Evolutionary conservation across 116 monocot species (phyloP).

Genomic region (Posidonia oceanica): DNA sequence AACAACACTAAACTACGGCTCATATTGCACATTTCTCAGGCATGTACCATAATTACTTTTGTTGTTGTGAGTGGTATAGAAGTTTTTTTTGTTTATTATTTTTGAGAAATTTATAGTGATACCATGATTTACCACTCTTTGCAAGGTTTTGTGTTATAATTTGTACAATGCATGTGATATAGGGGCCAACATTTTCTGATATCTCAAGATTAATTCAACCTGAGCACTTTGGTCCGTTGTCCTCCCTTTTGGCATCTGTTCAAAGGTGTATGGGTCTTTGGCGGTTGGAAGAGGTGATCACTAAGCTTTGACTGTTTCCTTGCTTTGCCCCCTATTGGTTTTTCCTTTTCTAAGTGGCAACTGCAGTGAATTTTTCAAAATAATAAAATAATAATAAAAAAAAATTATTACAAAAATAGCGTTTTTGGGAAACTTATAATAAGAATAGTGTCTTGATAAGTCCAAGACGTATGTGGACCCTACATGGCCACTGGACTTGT

Average conservation of each 20-base stretch:
- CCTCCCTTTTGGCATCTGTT: constrained; percentile 56
- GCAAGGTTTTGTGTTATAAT: background rate
- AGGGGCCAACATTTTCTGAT: constrained; percentile 65
- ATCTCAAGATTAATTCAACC: constrained; percentile 41
- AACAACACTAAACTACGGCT: constrained; percentile 41
- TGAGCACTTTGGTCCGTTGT: constrained; percentile 41
- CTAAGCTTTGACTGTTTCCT: background rate
- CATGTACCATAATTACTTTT: background rate
- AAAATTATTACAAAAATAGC: no score
- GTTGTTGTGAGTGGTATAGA: no score
- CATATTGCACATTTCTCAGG: constrained; percentile 6
- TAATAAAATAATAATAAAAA: no score
- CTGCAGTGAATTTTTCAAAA: no score
- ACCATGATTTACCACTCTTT: background rate
- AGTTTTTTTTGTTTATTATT: background rate
- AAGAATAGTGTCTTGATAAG: no score
- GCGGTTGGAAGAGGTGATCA: constrained; percentile 69
- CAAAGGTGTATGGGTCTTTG: constrained; percentile 60
- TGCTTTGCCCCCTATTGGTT: background rate
- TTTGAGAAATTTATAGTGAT: background rate
- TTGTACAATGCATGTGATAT: constrained; percentile 1
- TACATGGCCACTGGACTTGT: no score
- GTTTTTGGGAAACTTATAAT: no score
- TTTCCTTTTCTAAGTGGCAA: no score
- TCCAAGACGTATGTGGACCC: no score